Conservation (phyloP, 805 yeast genomes). For the Ogataea haglerorum region DNA sequence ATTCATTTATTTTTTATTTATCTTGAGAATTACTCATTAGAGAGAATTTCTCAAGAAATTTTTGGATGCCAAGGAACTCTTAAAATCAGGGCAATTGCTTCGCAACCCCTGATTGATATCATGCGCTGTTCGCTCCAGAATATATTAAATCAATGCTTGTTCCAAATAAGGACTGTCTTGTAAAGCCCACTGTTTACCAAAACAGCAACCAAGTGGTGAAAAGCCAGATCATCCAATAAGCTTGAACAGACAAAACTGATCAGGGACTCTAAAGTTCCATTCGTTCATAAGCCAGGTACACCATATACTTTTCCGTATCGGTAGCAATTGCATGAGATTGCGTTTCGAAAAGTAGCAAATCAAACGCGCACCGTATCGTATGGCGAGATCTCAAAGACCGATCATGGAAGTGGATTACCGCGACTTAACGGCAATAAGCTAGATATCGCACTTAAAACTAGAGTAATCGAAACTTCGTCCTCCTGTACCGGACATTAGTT, state of each 20-base stretch:
- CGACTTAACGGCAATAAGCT: not conserved
- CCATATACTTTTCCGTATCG: not conserved
- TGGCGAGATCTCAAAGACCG: not conserved
- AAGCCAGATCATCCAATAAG: not conserved
- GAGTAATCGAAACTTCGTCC: not conserved
- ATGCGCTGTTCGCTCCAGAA: no score
- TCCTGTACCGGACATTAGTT: not conserved
- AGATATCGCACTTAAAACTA: not conserved
- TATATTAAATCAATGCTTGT: no score
- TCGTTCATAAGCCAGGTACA: not conserved
- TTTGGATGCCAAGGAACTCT: no score
- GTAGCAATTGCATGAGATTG: not conserved
- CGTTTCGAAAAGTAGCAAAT: not conserved
- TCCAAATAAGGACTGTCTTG: no score
- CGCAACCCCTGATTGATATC: no score
- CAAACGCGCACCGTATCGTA: not conserved
- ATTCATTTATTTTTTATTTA: not conserved
- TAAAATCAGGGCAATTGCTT: no score
- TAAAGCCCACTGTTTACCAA: no score
- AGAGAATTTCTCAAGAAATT: not conserved
- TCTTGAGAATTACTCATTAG: constrained; percentile 1
- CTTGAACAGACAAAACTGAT: not conserved
- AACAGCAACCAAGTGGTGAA: no score
- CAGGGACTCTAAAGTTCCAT: not conserved
- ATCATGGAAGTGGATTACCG: not conserved